phyloP scores from a whole-genome alignment of 2,329 filamentous ascomycete genomes.

The Monilinia polystroma region DNA sequence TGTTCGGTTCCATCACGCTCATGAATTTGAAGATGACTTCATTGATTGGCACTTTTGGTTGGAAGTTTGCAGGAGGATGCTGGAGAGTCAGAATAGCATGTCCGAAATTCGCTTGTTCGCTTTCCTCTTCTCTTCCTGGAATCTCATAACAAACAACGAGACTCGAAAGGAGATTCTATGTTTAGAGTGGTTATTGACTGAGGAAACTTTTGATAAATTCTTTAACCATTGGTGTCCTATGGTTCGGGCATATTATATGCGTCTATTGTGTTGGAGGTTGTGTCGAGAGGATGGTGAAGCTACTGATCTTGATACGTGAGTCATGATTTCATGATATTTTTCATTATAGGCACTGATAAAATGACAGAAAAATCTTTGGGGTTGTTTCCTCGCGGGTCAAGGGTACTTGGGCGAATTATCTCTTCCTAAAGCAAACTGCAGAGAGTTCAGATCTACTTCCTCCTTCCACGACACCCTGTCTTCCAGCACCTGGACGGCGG shows the following conservation, averaged over 20 bases:
- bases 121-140: constrained; percentile 67
- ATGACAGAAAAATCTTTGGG: constrained; percentile 55
- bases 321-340: constrained; percentile 27
- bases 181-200: constrained; percentile 60
- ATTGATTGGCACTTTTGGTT: constrained; percentile 69
- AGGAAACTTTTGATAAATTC: constrained; percentile 61
- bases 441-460: constrained; percentile 49
- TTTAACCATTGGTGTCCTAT: constrained; percentile 78
- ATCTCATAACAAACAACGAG: constrained; percentile 54
- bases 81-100: constrained; percentile 68
- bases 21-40: constrained; percentile 42
- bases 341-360: constrained; percentile 31
- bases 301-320: constrained; percentile 56
- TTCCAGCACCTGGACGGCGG: constrained; percentile 65
- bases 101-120: constrained; percentile 69
- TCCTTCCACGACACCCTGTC: constrained; percentile 64
- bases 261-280: constrained; percentile 68
- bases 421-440: constrained; percentile 57
- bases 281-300: constrained; percentile 59
- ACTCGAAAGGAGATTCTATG: constrained; percentile 60
- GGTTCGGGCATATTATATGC: constrained; percentile 74
- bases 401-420: constrained; percentile 62
- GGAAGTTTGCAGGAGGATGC: constrained; percentile 64
- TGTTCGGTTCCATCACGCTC: constrained; percentile 56
- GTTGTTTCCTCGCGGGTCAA: constrained; percentile 57